Conservation (phyloP, 768 basidiomycete genomes). For the Suillus cothurnatus region DNA sequence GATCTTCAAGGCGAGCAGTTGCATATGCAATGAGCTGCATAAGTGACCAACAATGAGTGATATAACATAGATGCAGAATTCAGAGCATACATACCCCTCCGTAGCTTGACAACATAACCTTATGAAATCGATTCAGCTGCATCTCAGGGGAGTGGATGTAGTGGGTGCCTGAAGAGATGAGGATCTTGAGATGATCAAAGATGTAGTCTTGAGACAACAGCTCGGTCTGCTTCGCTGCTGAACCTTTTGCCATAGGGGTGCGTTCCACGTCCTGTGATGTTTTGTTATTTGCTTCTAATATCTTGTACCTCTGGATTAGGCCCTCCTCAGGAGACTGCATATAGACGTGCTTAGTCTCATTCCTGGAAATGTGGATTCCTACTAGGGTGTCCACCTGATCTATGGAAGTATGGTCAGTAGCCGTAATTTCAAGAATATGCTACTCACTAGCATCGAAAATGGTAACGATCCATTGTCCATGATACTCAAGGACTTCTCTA, state of each 20-base stretch:
- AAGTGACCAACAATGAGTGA: neutral
- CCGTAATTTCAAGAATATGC: neutral
- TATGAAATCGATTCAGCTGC: neutral
- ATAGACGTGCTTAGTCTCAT: too few relatives aligned
- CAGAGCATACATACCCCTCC: neutral
- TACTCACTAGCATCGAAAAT: neutral
- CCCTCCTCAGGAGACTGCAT: slow-evolving; percentile 4
- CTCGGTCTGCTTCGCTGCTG: neutral
- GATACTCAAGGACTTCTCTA: neutral
- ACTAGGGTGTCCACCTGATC: neutral
- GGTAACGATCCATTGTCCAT: neutral
- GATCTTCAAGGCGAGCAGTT: neutral
- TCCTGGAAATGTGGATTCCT: neutral
- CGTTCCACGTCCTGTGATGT: neutral
- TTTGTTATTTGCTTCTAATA: neutral
- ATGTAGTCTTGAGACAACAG: slow-evolving; percentile 5
- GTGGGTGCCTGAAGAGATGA: neutral
- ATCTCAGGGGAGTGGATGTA: slow-evolving; percentile 1
- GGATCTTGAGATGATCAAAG: neutral
- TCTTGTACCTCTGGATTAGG: neutral
- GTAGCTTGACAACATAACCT: slow-evolving; percentile 2
- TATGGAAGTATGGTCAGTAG: neutral
- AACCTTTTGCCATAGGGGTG: slow-evolving; percentile 1
- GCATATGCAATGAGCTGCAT: neutral
- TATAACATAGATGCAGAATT: neutral